Evolutionary conservation across 208 protist species (phyloP), one percentile per base, ranked within the genome.

Genomic region (Histomonas meleagridis): DNA sequence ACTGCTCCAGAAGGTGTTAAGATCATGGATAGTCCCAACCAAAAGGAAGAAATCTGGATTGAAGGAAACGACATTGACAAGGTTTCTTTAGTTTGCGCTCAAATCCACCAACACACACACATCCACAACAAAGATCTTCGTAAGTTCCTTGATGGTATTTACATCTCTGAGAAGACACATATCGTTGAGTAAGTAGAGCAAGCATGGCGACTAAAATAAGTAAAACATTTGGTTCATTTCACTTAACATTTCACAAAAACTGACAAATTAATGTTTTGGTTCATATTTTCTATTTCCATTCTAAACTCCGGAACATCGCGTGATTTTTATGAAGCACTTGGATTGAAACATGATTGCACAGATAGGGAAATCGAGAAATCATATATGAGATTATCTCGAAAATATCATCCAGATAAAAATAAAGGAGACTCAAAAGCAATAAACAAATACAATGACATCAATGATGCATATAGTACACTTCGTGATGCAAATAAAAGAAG

Each of bases 341-440:
- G n/a, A 32, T 16, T 81, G 7, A 81, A 81, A 21, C 70, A 81
- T 23, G 70, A 81, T 51, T 32, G n/a, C 10, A 51, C 43, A 2
- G 3, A 28, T 0, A 48, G 4, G 1, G 70, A 81, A 51, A 81
- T 81, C 32, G 26, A 81, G 14, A 3, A 51, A 51, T 81, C 70
- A 0, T 81, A 81, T 81, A 18, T 14, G 51, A 28, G 0, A 81
- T 51, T 81, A 51, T 81, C 70, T 23, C 10, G 51, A 43, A 81
- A 81, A 81, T 81, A 81, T 35, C 70, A 81, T 43, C 70, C 70
- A 23, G 70, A 81, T 81, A 81, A 81, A 51, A 81, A 81, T 51
- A 81, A 81, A 81, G 43, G 43, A 48, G 38, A 43, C 18, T 9
- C 26, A 51, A 5, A 81, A 81, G 35, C 35, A 81, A 46, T 16